phyloP scores from a whole-genome alignment of 179 eudicot species.

The Kewa caespitosa region DNA sequence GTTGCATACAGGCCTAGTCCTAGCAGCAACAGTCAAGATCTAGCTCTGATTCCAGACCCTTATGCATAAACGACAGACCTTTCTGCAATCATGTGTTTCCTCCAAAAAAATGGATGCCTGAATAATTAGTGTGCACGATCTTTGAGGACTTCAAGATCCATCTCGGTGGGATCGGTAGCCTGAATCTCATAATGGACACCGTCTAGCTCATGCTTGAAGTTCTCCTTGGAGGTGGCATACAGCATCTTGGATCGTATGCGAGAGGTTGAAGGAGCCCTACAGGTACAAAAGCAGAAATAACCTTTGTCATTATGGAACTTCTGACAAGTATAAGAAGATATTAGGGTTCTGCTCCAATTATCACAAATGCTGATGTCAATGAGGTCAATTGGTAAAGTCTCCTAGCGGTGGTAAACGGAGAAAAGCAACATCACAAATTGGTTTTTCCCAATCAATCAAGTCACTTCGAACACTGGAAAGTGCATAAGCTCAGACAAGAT shows the following conservation, averaged over 20 bases:
- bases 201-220: constrained; percentile 60
- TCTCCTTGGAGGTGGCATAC: constrained; percentile 71
- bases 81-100: constrained; percentile 6
- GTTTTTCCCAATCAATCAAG: no score
- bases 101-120: neutral
- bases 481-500: no score
- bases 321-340: neutral
- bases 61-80: neutral
- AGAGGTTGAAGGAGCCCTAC: constrained; percentile 63
- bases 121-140: constrained; percentile 46
- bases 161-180: constrained; percentile 74
- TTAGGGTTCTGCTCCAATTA: neutral
- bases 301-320: neutral
- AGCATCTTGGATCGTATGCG: constrained; percentile 74
- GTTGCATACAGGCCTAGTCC: neutral
- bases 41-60: neutral
- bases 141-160: constrained; percentile 67
- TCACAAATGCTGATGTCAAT: no score
- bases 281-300: neutral
- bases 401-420: no score
- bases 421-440: no score
- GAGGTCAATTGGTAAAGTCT: no score
- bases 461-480: no score
- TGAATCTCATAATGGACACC: constrained; percentile 78
- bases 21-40: neutral